Evolutionary conservation across 108 stramenopile species (phyloP).

Genomic region (Cyclotella sp.): DNA sequence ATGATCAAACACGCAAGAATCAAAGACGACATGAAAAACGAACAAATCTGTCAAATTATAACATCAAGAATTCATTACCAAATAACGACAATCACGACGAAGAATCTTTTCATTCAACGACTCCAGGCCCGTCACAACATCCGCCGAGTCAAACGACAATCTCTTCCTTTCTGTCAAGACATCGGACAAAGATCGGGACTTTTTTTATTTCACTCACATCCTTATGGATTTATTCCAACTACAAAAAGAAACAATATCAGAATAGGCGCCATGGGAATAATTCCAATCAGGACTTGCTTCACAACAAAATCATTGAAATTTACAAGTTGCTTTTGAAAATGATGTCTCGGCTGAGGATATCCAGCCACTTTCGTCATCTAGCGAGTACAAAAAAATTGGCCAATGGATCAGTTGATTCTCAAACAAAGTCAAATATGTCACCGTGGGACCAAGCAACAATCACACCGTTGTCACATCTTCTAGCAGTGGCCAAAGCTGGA

Average conservation of each 20-base stretch:
- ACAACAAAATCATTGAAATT: background rate
- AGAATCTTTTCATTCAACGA: constrained; percentile 17
- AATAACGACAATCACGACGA: constrained; percentile 8
- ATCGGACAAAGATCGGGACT: constrained; percentile 22
- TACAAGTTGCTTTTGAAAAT: background rate
- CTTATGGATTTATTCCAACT: constrained; percentile 21
- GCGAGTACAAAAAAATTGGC: background rate
- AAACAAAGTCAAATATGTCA: background rate
- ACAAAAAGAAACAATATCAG: background rate
- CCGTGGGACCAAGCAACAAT: constrained; percentile 17
- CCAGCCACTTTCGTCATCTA: background rate
- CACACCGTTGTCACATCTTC: constrained; percentile 38
- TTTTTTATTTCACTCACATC: constrained; percentile 18
- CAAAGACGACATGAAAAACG: no score
- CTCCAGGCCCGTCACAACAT: background rate
- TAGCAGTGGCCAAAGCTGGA: constrained; percentile 40
- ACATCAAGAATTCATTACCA: no score
- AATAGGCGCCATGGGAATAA: background rate
- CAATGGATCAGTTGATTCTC: background rate
- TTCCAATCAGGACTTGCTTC: constrained; percentile 4
- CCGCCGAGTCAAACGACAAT: background rate
- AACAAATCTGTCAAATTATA: no score
- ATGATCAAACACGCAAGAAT: no score
- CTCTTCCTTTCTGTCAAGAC: background rate
- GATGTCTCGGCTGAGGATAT: background rate